Conservation (phyloP, 2,329 filamentous ascomycete genomes). For the Fusarium coffeatum region DNA sequence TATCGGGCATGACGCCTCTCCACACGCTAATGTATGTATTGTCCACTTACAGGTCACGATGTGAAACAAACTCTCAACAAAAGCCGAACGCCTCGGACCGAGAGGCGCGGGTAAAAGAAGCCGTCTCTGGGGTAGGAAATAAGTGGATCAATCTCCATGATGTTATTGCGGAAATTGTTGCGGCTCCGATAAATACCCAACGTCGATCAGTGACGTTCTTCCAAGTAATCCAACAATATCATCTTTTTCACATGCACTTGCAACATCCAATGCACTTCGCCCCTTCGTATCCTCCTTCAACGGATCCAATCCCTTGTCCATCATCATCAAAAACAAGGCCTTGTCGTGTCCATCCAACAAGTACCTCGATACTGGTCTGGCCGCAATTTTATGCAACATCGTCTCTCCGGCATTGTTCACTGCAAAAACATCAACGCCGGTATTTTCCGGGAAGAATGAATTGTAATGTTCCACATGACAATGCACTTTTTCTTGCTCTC, state of each 20-base stretch:
- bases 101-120: conserved; percentile 1
- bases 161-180: neutral
- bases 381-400: conserved; percentile 27
- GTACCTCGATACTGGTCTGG: accelerated
- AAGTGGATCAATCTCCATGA: neutral
- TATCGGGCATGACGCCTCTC: neutral
- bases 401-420: conserved; percentile 34
- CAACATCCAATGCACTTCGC: conserved; percentile 41
- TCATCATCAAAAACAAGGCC: conserved; percentile 26
- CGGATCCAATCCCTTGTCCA: conserved; percentile 36
- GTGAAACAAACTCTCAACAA: conserved; percentile 3
- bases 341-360: conserved; percentile 25
- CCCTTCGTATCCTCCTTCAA: conserved; percentile 37
- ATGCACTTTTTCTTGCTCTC: neutral
- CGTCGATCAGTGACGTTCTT: conserved; percentile 6
- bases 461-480: conserved; percentile 33
- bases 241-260: conserved; percentile 40
- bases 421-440: conserved; percentile 26
- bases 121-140: neutral
- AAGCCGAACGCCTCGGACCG: conserved; percentile 19
- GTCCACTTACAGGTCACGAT: neutral
- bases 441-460: conserved; percentile 24
- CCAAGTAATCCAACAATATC: conserved; percentile 30
- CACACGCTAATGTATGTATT: neutral
- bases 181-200: neutral